Evolutionary conservation across 2,329 filamentous ascomycete species (phyloP).

Genomic region (Lomentospora prolificans): DNA sequence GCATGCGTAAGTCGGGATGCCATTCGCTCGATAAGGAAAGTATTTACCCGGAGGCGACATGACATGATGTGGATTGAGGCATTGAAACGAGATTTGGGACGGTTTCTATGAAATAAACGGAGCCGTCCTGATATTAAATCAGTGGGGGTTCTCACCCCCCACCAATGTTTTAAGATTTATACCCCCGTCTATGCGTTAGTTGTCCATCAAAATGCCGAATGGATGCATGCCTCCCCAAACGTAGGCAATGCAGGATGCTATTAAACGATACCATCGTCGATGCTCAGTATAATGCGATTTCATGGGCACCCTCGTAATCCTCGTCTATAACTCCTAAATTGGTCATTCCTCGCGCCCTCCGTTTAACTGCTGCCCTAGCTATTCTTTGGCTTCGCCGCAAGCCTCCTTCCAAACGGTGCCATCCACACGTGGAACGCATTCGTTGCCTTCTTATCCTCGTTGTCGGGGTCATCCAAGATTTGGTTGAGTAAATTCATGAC

Average conservation of each 20-base stretch:
- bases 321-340: too few species aligned
- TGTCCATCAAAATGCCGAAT: too few species aligned
- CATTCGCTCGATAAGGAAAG: background rate
- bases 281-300: too few species aligned
- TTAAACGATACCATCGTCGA: too few species aligned
- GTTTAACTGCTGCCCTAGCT: too few species aligned
- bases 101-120: background rate
- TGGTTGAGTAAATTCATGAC: conserved; percentile 10
- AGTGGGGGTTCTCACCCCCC: background rate
- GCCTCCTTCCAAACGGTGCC: conserved; percentile 8
- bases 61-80: background rate
- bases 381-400: conserved; percentile 6
- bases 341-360: too few species aligned
- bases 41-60: background rate
- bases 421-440: conserved; percentile 8
- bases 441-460: conserved; percentile 5
- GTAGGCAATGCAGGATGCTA: too few species aligned
- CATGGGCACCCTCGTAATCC: too few species aligned
- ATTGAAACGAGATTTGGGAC: background rate
- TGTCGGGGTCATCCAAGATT: background rate
- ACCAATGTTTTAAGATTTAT: background rate
- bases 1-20: background rate
- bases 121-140: background rate
- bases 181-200: too few species aligned
- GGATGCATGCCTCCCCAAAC: too few species aligned